phyloP scores from a whole-genome alignment of 73 alveolate species.

The Paramecium pentaurelia region DNA sequence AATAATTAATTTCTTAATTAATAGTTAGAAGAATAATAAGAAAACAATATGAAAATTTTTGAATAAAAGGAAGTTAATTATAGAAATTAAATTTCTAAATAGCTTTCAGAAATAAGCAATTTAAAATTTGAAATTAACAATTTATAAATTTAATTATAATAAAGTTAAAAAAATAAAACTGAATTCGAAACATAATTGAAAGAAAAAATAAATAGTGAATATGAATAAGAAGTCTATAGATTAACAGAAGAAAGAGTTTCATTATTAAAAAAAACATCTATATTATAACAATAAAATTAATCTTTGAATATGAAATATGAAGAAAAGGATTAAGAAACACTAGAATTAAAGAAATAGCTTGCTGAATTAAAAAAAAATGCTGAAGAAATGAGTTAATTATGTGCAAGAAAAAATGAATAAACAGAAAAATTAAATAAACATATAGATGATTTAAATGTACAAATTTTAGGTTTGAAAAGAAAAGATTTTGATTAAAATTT shows the following conservation, averaged over 20 bases:
- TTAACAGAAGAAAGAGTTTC: neutral
- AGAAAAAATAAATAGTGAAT: neutral
- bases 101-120: neutral
- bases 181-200: neutral
- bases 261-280: neutral
- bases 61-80: neutral
- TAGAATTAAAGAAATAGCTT: neutral
- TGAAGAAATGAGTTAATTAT: neutral
- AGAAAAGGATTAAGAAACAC: neutral
- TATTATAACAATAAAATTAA: neutral
- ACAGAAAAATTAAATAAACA: neutral
- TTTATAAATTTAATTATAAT: neutral
- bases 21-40: neutral
- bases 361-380: neutral
- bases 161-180: neutral
- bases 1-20: neutral
- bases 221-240: neutral
- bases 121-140: neutral
- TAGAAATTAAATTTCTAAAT: neutral
- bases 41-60: neutral
- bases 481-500: neutral
- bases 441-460: neutral
- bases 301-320: neutral
- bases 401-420: neutral
- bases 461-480: slow-evolving; percentile 22